Percentiles rank a stretch among this genome's conserved stretches.
Evolutionary conservation across 1,139 yeast species (phyloP).

Genomic region (Ogataea hybrid): DNA sequence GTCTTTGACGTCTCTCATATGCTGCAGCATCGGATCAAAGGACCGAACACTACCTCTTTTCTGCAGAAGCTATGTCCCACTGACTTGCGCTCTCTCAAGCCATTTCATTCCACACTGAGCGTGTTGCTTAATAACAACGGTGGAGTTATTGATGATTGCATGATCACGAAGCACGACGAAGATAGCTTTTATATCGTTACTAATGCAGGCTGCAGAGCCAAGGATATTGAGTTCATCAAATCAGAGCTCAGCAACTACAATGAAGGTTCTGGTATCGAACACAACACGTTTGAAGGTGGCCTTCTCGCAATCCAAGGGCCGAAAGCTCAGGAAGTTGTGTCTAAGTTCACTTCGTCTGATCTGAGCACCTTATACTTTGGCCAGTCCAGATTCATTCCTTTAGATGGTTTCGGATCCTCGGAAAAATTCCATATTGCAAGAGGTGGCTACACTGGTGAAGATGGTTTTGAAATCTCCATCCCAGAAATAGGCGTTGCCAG

Average conservation of each 20-base stretch:
- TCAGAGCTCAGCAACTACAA: slow-evolving; percentile 45
- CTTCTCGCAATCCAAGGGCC: slow-evolving; percentile 94
- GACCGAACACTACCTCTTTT: slow-evolving; percentile 65
- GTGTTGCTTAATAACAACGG: slow-evolving; percentile 73
- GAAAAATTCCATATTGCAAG: slow-evolving; percentile 70
- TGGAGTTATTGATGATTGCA: slow-evolving; percentile 91
- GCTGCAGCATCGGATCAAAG: slow-evolving; percentile 82
- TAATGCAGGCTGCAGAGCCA: slow-evolving; percentile 91
- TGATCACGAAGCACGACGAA: slow-evolving; percentile 81
- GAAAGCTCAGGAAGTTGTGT: slow-evolving; percentile 61
- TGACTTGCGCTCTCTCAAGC: slow-evolving; percentile 57
- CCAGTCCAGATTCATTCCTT: slow-evolving; percentile 53
- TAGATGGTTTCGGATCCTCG: slow-evolving; percentile 42
- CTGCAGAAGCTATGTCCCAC: slow-evolving; percentile 84
- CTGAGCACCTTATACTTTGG: slow-evolving; percentile 73
- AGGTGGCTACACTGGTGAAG: slow-evolving; percentile 98
- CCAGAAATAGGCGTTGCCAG: slow-evolving; percentile 57
- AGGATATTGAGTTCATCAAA: slow-evolving; percentile 66
- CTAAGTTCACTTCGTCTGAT: slow-evolving; percentile 59
- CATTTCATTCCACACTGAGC: slow-evolving; percentile 68
- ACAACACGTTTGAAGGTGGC: slow-evolving; percentile 69
- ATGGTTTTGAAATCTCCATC: slow-evolving; percentile 91
- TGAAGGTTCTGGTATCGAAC: slow-evolving; percentile 45
- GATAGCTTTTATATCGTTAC: slow-evolving; percentile 87
- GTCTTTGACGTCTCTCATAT: slow-evolving; percentile 95